Conservation (phyloP, 306 rosid genomes). For the Castanea crenata region DNA sequence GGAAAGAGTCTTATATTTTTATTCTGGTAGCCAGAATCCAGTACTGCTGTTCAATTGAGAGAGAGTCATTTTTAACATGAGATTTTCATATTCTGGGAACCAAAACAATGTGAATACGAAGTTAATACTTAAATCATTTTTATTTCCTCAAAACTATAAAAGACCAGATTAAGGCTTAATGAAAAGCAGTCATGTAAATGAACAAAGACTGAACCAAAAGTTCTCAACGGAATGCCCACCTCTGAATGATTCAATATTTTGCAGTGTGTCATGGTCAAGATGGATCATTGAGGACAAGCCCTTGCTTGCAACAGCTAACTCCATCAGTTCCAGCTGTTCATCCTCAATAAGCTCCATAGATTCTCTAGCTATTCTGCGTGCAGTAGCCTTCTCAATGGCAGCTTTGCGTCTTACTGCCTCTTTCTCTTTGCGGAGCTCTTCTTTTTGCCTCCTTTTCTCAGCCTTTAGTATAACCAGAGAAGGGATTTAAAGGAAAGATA, state of each 20-base stretch:
- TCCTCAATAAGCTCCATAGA: conserved; percentile 99
- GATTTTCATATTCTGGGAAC: neutral
- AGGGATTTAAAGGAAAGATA: conserved; percentile 15
- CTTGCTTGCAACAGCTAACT: conserved; percentile 83
- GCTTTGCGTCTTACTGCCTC: conserved; percentile 93
- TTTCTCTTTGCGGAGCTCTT: conserved; percentile 85
- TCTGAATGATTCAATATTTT: conserved; percentile 77
- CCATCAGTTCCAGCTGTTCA: conserved; percentile 97
- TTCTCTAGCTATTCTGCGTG: conserved; percentile 91
- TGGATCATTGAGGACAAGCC: conserved; percentile 77
- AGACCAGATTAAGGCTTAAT: neutral
- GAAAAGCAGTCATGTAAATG: neutral
- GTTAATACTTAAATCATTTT: neutral
- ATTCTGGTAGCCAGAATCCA: neutral
- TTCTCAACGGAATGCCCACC: conserved; percentile 41
- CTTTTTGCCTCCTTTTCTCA: conserved; percentile 84
- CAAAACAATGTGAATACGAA: neutral
- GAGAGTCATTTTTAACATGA: neutral
- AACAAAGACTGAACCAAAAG: neutral
- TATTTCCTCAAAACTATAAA: neutral
- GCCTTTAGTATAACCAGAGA: conserved; percentile 45
- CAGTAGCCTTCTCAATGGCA: conserved; percentile 94
- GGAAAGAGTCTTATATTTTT: neutral
- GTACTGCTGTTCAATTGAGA: neutral
- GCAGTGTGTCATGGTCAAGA: conserved; percentile 88